A percentile compares a stretch with the other conserved stretches of the same genome.
phyloP scores from a whole-genome alignment of 108 stramenopile species.

The Nitzschia inconspicua region DNA sequence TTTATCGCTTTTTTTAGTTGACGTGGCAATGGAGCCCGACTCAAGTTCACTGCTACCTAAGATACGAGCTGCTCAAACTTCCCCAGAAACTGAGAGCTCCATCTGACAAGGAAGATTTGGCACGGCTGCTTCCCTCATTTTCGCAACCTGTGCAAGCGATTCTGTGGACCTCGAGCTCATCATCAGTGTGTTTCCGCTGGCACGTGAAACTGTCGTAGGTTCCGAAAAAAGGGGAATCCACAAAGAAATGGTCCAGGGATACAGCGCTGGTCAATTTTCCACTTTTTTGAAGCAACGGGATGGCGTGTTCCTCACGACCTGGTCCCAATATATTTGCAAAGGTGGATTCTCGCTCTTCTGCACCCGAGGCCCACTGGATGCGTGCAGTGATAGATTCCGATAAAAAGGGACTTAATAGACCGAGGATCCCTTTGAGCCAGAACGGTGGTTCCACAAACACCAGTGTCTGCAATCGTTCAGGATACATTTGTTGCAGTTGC shows the following conservation, averaged over 20 bases:
- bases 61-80: too few relatives aligned
- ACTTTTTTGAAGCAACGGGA: conserved; percentile 9
- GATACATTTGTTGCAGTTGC: conserved; percentile 5
- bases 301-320: conserved; percentile 12
- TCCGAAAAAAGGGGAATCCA: conserved; percentile 23
- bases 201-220: conserved; percentile 21
- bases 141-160: too few relatives aligned
- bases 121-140: too few relatives aligned
- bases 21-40: too few relatives aligned
- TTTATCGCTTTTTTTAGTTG: too few relatives aligned
- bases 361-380: conserved; percentile 5
- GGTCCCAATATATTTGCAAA: not conserved
- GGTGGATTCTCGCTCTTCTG: not conserved
- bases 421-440: conserved; percentile 5
- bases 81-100: too few relatives aligned
- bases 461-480: not conserved
- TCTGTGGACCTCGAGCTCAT: too few relatives aligned
- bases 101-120: too few relatives aligned
- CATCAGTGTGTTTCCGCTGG: too few relatives aligned
- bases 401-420: not conserved
- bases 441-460: conserved; percentile 14
- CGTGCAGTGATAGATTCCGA: not conserved
- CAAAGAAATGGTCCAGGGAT: conserved; percentile 8
- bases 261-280: conserved; percentile 10
- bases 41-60: too few relatives aligned